Percentiles rank a stretch among this genome's conserved stretches.
These are phyloP conservation scores for Hydnum rufescens DNA, from an alignment of 768 basidiomycete species.

Conservation along the genomic window DNA sequence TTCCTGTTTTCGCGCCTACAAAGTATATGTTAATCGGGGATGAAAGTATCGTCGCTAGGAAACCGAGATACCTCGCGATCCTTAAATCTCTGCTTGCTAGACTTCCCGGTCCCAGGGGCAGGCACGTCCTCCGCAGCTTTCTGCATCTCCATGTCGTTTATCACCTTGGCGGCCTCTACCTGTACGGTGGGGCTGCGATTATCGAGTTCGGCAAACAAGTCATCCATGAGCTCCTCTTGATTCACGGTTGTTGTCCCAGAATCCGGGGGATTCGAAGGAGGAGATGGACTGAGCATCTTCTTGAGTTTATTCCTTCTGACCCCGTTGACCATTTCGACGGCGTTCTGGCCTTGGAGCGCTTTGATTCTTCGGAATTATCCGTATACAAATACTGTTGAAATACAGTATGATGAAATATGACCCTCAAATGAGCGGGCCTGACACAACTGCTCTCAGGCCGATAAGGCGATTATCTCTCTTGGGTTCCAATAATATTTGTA, in stretches of 20 bases:
- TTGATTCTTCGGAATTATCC: no score
- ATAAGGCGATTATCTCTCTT: no score
- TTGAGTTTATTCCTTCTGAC: slow-evolving; percentile 40
- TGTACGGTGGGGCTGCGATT: slow-evolving; percentile 34
- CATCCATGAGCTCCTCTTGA: slow-evolving; percentile 49
- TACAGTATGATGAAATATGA: no score
- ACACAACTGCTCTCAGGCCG: no score
- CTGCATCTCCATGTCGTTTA: slow-evolving; percentile 24
- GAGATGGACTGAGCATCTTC: slow-evolving; percentile 22
- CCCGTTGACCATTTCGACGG: slow-evolving; percentile 23
- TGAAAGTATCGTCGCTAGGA: neutral
- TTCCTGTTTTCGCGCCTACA: no score
- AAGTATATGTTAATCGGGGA: no score
- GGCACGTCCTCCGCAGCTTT: slow-evolving; percentile 18
- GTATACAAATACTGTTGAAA: no score
- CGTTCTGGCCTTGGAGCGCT: no score
- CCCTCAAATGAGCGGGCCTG: no score
- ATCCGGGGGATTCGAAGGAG: slow-evolving; percentile 11
- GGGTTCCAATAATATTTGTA: no score
- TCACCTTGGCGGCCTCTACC: slow-evolving; percentile 28
- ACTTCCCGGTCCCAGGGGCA: slow-evolving; percentile 26
- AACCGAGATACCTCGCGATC: slow-evolving; percentile 41
- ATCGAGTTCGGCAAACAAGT: slow-evolving; percentile 54
- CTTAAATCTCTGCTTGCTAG: slow-evolving; percentile 41
- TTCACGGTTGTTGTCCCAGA: slow-evolving; percentile 26